Evolutionary conservation across 495 filamentous ascomycete species (phyloP).

Genomic region (Tuber microsphaerosporum): DNA sequence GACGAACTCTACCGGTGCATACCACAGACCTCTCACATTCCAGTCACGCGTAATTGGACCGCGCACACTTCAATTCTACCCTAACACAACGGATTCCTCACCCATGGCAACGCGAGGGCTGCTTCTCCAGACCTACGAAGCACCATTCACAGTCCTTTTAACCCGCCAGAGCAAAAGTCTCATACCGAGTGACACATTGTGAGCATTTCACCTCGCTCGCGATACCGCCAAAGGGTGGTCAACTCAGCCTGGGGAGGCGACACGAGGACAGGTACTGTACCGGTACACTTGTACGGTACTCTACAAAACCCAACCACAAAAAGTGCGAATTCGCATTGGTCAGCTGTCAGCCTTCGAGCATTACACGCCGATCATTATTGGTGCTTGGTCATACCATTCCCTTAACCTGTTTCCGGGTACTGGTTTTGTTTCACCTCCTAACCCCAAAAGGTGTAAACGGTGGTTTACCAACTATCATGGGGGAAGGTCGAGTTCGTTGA

Average conservation of each 20-base stretch:
- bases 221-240: neutral
- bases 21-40: neutral
- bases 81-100: neutral
- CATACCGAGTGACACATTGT: neutral
- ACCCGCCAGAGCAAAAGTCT: neutral
- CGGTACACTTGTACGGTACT: no score
- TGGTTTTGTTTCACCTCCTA: no score
- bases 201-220: neutral
- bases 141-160: neutral
- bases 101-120: neutral
- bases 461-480: no score
- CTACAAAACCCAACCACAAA: neutral
- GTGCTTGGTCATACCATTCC: neutral
- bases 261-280: no score
- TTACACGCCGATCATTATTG: conserved; percentile 1
- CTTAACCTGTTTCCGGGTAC: no score
- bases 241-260: no score
- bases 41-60: neutral
- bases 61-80: neutral
- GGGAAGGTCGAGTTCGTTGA: no score
- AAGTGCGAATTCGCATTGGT: neutral
- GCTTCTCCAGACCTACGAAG: neutral
- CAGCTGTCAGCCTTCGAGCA: neutral
- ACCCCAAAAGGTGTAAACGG: no score
- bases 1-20: no score